phyloP scores from a whole-genome alignment of 345 rosid species.

The Angophora floribunda region DNA sequence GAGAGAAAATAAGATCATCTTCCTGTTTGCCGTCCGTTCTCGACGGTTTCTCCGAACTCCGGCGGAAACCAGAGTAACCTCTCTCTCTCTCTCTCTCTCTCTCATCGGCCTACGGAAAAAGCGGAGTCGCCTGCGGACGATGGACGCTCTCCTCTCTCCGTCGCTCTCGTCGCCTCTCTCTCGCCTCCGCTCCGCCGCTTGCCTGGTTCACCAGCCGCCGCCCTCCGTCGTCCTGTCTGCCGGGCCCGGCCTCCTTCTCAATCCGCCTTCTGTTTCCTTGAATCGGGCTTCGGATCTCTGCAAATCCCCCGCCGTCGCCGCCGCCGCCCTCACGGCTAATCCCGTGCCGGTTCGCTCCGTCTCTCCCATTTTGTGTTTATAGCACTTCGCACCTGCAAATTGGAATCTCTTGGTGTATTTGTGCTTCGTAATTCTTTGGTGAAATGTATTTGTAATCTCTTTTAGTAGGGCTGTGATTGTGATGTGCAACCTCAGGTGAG shows the following conservation, averaged over 20 bases:
- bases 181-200: neutral
- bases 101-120: neutral
- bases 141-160: neutral
- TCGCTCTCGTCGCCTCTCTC: neutral
- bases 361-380: neutral
- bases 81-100: neutral
- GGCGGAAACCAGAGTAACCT: neutral
- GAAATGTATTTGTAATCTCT: neutral
- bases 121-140: neutral
- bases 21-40: neutral
- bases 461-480: neutral
- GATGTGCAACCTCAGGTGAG: neutral
- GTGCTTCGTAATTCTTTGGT: neutral
- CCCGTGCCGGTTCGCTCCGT: conserved; percentile 27
- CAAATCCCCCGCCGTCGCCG: conserved; percentile 17
- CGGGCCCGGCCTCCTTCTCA: neutral
- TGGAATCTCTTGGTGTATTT: neutral
- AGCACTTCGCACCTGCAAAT: neutral
- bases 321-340: conserved; percentile 46
- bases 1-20: neutral
- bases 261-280: neutral
- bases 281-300: neutral
- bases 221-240: neutral
- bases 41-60: neutral
- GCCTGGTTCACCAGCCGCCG: neutral